Evolutionary conservation across 1,284 basidiomycete species (phyloP).

Genomic region (Tylopilus sp.): DNA sequence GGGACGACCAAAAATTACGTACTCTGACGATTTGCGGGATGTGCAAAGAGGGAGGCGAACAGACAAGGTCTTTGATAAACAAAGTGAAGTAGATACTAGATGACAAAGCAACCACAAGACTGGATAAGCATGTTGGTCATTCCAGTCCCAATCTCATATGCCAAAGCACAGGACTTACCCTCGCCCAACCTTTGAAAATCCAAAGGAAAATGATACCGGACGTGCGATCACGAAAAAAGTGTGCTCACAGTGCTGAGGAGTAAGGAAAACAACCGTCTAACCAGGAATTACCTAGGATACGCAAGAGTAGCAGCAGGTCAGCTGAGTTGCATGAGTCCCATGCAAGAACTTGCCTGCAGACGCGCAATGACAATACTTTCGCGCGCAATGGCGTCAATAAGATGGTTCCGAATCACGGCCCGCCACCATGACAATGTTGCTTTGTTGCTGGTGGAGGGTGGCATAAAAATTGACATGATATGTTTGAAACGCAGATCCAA

Average conservation of each 20-base stretch:
- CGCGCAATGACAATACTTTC: conserved; percentile 69
- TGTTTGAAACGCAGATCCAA: too few species aligned
- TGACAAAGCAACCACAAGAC: conserved; percentile 72
- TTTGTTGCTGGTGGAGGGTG: conserved; percentile 3
- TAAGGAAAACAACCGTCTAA: conserved; percentile 90
- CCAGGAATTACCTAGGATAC: conserved; percentile 61
- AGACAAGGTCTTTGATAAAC: conserved; percentile 86
- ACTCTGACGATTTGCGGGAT: conserved; percentile 88
- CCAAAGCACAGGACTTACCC: conserved; percentile 52
- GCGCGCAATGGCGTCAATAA: conserved; percentile 58
- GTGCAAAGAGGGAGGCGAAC: conserved; percentile 86
- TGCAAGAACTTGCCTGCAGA: conserved; percentile 57
- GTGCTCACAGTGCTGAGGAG: conserved; percentile 86
- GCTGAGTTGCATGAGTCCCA: neutral
- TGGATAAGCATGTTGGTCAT: conserved; percentile 29
- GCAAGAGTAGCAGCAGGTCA: conserved; percentile 17
- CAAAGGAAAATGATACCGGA: conserved; percentile 88
- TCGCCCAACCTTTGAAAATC: conserved; percentile 65
- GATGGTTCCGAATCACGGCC: conserved; percentile 54
- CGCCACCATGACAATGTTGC: conserved; percentile 53
- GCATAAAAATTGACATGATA: conserved; percentile 2
- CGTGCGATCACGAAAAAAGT: conserved; percentile 93
- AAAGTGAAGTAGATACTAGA: conserved; percentile 84
- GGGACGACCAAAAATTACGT: conserved; percentile 31
- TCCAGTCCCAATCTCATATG: neutral